Base-by-base conservation (phyloP, 2,329 filamentous ascomycete genomes). In the Macrophomina pseudophaseolina region DNA sequence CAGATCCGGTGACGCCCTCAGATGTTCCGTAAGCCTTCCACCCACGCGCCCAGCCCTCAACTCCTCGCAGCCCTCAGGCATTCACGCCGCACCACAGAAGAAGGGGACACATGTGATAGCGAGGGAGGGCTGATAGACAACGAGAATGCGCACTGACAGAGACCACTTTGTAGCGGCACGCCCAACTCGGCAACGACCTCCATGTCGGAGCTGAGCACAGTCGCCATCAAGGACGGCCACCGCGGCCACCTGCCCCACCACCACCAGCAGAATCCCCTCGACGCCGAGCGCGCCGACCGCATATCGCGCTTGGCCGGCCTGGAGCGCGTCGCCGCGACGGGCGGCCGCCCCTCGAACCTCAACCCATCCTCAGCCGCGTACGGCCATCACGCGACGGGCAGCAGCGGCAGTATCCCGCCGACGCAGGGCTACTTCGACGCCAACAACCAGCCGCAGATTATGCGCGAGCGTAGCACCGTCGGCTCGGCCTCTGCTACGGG, bases 141-240 rank as follows among this genome's bases (percentile, higher is more conserved):
- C n/a, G 40, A 35, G 28, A 40, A 62, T n/a, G 3, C 30, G 5
- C 46, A 59, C 63, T 64, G 67, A 70, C 11, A 65, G 64, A 67
- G 69, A 64, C 72, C 51, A 54, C 49, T n/a, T 18, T 62, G 44
- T 70, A 97, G 93, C 70, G 94, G 94, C 74, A 98, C 94, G 2
- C 94, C 94, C 3, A 97, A 95, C 71, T 97, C 93, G 71, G 91
- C 91, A 48, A 96, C 92, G 3, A 97, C 94, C 12, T 96, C 93
- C 62, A 90, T 98, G 74, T 97, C 93, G 32, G 90, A 93, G 48
- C 86, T 98, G 56, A 97, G 93, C 16, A 97, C 94, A 18, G 95
- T 93, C 12, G 94, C 94, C 62, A 97, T 97, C 84, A 97, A 97
- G 80, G 94, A 98, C 76, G 94, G 94, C 72, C 93, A 97, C 75